These are phyloP conservation scores for Corynespora cassiicola DNA, from an alignment of 2,329 filamentous ascomycete genomes.

Conservation along the genomic window DNA sequence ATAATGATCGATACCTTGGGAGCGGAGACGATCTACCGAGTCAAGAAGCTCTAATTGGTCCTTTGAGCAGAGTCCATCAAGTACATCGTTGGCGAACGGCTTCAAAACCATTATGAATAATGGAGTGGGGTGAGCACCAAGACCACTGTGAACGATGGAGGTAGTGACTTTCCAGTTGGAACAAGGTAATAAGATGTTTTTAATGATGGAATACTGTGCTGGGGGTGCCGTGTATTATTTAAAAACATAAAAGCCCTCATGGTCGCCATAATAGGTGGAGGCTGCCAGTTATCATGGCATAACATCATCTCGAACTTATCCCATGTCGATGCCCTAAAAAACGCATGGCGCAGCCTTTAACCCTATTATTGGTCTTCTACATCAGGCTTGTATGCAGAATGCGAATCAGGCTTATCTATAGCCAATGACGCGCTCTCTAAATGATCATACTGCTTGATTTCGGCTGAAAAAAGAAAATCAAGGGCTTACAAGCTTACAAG, in stretches of 20 bases:
- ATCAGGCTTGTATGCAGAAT: neutral
- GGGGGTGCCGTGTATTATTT: conserved; percentile 1
- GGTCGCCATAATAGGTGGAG: neutral
- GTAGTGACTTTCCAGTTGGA: neutral
- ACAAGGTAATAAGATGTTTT: neutral
- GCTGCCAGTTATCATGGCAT: neutral
- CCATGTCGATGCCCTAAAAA: neutral
- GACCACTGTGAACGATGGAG: neutral
- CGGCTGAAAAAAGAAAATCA: neutral
- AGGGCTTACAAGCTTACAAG: neutral
- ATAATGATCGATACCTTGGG: conserved; percentile 3
- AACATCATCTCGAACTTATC: neutral
- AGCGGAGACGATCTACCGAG: conserved; percentile 8
- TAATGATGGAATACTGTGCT: neutral
- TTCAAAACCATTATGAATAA: conserved; percentile 15
- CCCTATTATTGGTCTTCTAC: neutral
- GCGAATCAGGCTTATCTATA: conserved; percentile 3
- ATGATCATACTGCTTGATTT: conserved; percentile 1
- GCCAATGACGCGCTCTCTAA: conserved; percentile 1
- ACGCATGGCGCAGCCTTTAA: neutral
- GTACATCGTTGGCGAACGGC: conserved; percentile 14
- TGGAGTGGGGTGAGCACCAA: neutral
- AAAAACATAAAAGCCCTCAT: conserved; percentile 2
- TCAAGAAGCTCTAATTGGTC: conserved; percentile 21
- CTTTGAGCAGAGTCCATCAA: conserved; percentile 20